phyloP scores from a whole-genome alignment of 2,329 filamentous ascomycete genomes.

The Monilinia vaccinii-corymbosi region DNA sequence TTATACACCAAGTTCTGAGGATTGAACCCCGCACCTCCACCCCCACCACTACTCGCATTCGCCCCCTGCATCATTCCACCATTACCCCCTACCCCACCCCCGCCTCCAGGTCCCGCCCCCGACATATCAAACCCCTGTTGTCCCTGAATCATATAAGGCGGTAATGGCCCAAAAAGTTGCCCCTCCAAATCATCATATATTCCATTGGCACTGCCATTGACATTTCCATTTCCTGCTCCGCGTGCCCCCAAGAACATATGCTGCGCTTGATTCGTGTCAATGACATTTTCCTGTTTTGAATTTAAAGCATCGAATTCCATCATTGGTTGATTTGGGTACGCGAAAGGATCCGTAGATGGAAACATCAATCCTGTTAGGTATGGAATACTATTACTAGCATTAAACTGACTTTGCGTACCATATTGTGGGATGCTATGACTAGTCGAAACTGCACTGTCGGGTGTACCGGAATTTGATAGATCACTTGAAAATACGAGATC shows the following conservation, averaged over 20 bases:
- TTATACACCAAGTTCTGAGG: background rate
- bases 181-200: constrained; percentile 57
- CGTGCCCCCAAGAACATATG: constrained; percentile 25
- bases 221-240: constrained; percentile 13
- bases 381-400: constrained; percentile 36
- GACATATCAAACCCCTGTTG: constrained; percentile 20
- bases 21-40: background rate
- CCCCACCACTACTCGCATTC: background rate
- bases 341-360: constrained; percentile 66
- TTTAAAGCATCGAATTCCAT: constrained; percentile 42
- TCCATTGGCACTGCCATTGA: constrained; percentile 12
- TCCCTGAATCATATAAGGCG: constrained; percentile 49
- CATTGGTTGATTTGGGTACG: constrained; percentile 66
- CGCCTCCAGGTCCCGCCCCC: background rate
- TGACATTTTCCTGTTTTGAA: constrained; percentile 24
- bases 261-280: constrained; percentile 7
- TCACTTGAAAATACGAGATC: constrained; percentile 23
- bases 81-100: background rate
- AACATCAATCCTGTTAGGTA: constrained; percentile 76
- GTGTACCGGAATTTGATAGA: constrained; percentile 23
- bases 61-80: background rate
- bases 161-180: constrained; percentile 61
- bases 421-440: constrained; percentile 17
- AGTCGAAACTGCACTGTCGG: constrained; percentile 18
- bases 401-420: constrained; percentile 30